These are phyloP conservation scores for Cytospora paraplurivora DNA, from an alignment of 2,329 filamentous ascomycete species.

Conservation along the genomic window DNA sequence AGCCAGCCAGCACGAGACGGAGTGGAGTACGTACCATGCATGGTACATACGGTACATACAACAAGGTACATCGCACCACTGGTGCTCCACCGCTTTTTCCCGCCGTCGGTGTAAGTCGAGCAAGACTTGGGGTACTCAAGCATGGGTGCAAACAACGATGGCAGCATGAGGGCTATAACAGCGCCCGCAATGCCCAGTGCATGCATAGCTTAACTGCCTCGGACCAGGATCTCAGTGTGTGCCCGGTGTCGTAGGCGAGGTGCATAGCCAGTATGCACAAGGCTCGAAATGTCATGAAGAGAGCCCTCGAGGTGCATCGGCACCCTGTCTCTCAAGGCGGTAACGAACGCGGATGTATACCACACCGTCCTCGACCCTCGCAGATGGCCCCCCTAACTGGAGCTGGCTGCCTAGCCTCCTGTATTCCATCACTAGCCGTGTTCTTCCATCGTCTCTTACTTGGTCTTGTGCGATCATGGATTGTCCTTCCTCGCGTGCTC, in stretches of 20 bases:
- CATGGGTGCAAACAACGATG: constrained; percentile 1
- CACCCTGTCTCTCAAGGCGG: neutral
- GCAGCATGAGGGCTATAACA: constrained; percentile 15
- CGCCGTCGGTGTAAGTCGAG: constrained; percentile 11
- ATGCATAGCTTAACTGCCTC: constrained; percentile 1
- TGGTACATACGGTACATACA: constrained; percentile 9
- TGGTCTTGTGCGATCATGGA: constrained; percentile 24
- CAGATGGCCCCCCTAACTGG: neutral
- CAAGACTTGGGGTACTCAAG: constrained; percentile 3
- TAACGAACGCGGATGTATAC: constrained; percentile 8
- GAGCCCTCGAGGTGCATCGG: constrained; percentile 8
- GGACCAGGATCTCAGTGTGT: neutral
- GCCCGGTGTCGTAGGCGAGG: constrained; percentile 17
- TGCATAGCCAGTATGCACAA: constrained; percentile 18
- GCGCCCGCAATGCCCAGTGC: constrained; percentile 2
- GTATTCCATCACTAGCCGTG: neutral
- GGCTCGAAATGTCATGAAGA: constrained; percentile 14
- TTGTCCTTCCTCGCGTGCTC: constrained; percentile 21
- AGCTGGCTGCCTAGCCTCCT: neutral
- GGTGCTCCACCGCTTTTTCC: constrained; percentile 26
- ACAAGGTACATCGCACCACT: neutral
- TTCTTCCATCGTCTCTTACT: neutral
- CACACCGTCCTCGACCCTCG: neutral
- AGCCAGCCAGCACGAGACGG: constrained; percentile 8
- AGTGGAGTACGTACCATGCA: neutral